Conservation (phyloP, 768 basidiomycete genomes). For the Phaeotremella fagi region DNA sequence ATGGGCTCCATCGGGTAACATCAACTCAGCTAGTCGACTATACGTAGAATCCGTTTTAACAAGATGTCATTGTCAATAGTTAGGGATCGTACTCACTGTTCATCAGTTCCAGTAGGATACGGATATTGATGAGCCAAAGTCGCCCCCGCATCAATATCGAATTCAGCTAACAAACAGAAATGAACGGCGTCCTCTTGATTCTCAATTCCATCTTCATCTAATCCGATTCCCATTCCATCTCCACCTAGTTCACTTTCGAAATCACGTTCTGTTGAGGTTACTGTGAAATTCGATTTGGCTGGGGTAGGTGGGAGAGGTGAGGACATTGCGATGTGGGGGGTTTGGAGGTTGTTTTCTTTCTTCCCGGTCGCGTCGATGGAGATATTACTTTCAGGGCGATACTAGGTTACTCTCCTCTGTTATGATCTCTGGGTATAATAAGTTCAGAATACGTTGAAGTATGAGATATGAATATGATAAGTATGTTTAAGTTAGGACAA, state of each 20-base stretch:
- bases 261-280: conserved; percentile 11
- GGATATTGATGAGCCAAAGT: conserved; percentile 95
- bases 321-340: no score
- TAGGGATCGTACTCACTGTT: conserved; percentile 60
- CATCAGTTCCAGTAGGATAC: conserved; percentile 86
- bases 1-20: conserved; percentile 98
- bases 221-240: no score
- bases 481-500: no score
- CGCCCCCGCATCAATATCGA: conserved; percentile 92
- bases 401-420: no score
- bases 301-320: conserved; percentile 6
- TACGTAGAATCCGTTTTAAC: no score
- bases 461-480: no score
- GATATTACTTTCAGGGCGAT: no score
- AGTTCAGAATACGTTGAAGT: no score
- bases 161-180: conserved; percentile 95
- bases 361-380: no score
- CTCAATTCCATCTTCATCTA: neutral
- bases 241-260: conserved; percentile 12
- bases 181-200: conserved; percentile 52
- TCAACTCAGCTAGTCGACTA: conserved; percentile 89
- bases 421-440: no score
- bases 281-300: conserved; percentile 10
- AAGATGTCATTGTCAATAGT: neutral
- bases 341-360: no score